phyloP scores from a whole-genome alignment of 305 asterid species.

The Euphrasia arctica region DNA sequence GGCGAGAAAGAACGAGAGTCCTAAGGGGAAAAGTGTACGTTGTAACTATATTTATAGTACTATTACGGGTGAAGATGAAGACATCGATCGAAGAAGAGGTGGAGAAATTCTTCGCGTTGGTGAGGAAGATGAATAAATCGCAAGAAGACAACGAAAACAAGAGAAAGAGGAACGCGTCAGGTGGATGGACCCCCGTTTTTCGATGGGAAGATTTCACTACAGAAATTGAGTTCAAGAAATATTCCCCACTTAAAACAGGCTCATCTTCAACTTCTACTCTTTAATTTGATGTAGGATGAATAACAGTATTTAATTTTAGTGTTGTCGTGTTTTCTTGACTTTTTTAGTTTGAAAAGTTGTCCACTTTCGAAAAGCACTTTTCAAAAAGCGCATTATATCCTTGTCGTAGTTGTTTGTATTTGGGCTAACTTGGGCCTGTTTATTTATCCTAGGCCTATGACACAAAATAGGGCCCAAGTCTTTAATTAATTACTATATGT shows the following conservation, averaged over 20 bases:
- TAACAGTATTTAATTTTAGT: no score
- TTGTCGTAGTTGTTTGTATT: no score
- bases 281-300: no score
- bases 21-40: background rate
- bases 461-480: no score
- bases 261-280: no score
- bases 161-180: background rate
- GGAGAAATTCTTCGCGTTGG: background rate
- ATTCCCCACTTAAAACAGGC: background rate
- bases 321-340: no score
- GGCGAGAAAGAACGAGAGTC: background rate
- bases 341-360: no score
- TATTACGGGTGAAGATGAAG: background rate
- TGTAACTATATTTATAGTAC: background rate
- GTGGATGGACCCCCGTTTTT: background rate
- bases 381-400: no score
- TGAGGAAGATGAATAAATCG: background rate
- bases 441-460: no score
- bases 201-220: conserved; percentile 1
- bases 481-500: no score
- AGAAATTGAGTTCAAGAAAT: background rate
- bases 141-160: background rate
- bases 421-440: no score
- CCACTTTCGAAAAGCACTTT: no score
- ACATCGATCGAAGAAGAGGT: background rate